phyloP scores from a whole-genome alignment of 1,284 basidiomycete genomes.

The Cronartium ribicola region DNA sequence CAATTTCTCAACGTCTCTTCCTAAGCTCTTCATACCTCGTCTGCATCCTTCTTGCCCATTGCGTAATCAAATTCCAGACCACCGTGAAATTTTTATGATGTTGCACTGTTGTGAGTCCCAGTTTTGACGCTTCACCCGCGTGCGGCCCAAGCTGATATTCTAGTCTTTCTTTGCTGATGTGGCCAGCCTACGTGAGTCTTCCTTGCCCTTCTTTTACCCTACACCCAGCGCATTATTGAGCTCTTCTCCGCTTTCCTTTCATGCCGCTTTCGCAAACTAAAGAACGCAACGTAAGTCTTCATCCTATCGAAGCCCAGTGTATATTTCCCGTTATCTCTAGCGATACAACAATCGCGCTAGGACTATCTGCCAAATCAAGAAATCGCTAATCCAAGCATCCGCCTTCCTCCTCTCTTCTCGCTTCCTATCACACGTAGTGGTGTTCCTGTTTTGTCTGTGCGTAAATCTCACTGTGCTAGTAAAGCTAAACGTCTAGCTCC shows the following conservation, averaged over 20 bases:
- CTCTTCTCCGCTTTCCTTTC: conserved; percentile 8
- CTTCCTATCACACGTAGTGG: conserved; percentile 7
- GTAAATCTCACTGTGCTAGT: conserved; percentile 2
- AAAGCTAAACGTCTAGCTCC: not conserved
- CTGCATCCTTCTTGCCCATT: conserved; percentile 41
- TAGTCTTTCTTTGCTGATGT: conserved; percentile 40
- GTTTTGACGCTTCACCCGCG: conserved; percentile 14
- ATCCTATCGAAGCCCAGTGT: not conserved
- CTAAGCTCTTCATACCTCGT: conserved; percentile 39
- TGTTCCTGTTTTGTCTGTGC: conserved; percentile 37
- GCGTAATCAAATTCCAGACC: conserved; percentile 38
- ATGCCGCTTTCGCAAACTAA: conserved; percentile 12
- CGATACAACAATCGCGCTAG: conserved; percentile 8
- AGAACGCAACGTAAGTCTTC: conserved; percentile 35
- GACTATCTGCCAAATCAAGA: not conserved
- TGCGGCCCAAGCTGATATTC: conserved; percentile 37
- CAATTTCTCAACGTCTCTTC: conserved; percentile 32
- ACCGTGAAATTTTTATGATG: conserved; percentile 27
- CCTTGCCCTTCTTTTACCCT: conserved; percentile 23
- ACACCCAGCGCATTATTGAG: conserved; percentile 14
- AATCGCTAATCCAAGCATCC: conserved; percentile 4
- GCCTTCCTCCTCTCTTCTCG: conserved; percentile 11
- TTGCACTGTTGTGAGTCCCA: conserved; percentile 39
- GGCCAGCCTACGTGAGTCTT: conserved; percentile 42
- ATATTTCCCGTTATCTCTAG: not conserved